These are phyloP conservation scores for Nelumbo lutea DNA, from an alignment of 164 flowering plant genomes.

Conservation along the genomic window DNA sequence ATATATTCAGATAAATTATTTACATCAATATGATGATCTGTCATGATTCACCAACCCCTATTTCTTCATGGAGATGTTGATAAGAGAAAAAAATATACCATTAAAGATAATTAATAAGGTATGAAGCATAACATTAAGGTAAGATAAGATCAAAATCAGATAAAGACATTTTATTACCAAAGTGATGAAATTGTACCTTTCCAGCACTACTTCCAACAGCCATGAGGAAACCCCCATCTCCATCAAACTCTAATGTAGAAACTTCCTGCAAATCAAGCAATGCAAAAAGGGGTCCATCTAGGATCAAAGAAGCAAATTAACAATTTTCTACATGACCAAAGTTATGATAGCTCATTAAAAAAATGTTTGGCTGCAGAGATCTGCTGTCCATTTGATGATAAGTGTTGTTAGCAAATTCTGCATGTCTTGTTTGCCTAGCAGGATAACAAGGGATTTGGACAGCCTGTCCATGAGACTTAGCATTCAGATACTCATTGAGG, in stretches of 20 bases:
- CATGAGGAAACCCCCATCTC: slow-evolving; percentile 57
- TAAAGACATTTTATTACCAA: neutral
- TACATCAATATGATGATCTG: neutral
- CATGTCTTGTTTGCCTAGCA: too few relatives aligned
- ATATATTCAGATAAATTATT: too few relatives aligned
- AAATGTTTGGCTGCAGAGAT: neutral
- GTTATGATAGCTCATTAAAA: neutral
- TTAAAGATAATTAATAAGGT: neutral
- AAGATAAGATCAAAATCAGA: neutral
- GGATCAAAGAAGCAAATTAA: slow-evolving; percentile 4
- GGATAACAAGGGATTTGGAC: too few relatives aligned
- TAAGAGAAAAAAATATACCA: neutral
- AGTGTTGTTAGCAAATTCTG: too few relatives aligned
- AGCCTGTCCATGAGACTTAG: neutral
- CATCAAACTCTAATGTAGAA: slow-evolving; percentile 71
- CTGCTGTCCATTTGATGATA: neutral
- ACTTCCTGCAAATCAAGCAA: slow-evolving; percentile 53
- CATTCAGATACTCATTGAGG: neutral
- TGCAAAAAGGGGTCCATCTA: slow-evolving; percentile 5
- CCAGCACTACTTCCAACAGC: slow-evolving; percentile 90
- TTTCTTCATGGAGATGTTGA: neutral
- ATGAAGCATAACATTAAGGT: neutral
- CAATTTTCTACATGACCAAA: neutral
- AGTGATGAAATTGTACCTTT: slow-evolving; percentile 46
- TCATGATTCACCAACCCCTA: neutral